Evolutionary conservation across 2,329 filamentous ascomycete genomes (phyloP).

Genomic region (Aspergillus neotritici): DNA sequence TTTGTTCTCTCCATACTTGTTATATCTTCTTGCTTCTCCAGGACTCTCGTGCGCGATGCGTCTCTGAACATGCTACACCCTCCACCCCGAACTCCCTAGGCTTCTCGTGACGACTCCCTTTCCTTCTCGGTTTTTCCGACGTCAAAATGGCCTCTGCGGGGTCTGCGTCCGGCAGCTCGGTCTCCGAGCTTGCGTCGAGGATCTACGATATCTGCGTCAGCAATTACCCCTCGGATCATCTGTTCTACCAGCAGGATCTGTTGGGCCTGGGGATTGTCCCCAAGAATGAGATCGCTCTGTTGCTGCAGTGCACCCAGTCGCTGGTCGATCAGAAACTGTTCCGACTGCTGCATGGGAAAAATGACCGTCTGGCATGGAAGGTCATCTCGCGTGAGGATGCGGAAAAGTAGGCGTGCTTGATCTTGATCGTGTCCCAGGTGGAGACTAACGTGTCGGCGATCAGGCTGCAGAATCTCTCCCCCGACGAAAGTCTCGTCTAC

Average conservation of each 20-base stretch:
- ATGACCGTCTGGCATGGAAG: constrained; percentile 44
- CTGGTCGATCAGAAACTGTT: constrained; percentile 45
- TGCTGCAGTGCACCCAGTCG: constrained; percentile 41
- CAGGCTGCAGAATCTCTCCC: constrained; percentile 44
- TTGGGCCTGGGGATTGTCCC: constrained; percentile 40
- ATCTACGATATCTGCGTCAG: constrained; percentile 43
- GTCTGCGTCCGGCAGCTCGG: constrained; percentile 24
- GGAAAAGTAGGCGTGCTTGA: constrained; percentile 36
- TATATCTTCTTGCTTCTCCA: constrained; percentile 1
- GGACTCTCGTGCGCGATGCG: constrained; percentile 12
- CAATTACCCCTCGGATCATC: constrained; percentile 36
- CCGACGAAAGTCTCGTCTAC: constrained; percentile 81
- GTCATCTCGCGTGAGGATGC: constrained; percentile 45
- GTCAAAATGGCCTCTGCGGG: constrained; percentile 33
- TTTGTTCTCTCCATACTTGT: constrained; percentile 15
- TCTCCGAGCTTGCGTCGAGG: constrained; percentile 37
- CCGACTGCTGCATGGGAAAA: constrained; percentile 40
- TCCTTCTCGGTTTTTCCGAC: constrained; percentile 6
- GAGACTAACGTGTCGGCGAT: neutral
- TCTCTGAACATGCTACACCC: constrained; percentile 30
- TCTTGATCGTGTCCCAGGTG: no score
- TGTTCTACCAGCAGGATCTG: constrained; percentile 45
- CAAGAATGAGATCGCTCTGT: constrained; percentile 37
- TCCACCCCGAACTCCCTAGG: constrained; percentile 27
- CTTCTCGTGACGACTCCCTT: constrained; percentile 15